Base-by-base conservation (phyloP, 805 yeast genomes). In the Kodamaea sagamina region DNA sequence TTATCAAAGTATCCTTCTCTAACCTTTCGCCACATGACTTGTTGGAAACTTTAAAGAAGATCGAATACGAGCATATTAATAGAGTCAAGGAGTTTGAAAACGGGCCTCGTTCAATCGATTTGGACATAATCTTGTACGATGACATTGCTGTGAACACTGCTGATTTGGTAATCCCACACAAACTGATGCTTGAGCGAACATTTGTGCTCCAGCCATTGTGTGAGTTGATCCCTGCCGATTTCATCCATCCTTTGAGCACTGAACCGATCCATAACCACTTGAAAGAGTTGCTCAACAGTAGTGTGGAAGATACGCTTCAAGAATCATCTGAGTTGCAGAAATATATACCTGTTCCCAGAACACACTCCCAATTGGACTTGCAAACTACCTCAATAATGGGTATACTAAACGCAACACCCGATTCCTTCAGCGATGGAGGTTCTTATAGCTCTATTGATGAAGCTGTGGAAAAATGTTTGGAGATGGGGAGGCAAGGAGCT, bases 371-470 rank as follows among this genome's bases (percentile, higher is more conserved):
- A 4, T 48, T 67, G 35, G 61, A 61, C 25, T 74, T 76, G 51
- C 84, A 81, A 54, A 68, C 65, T n/a, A 88, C 97, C 0, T 64
- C 73, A 40, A 59, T 89, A 34, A 93, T 93, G 99, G 93, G 89
- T 1, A 83, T 93, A 37, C 63, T 93, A 49, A 93, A 93, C 55
- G 75, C 85, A 15, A 93, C 99, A 0, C 96, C 97, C 0, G 97
- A 93, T 62, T 89, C 97, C 1, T 93, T 93, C 59, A 86, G 96
- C 34, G 99, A 93, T 62, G 98, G 96, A 2, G 89, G 93, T 1
- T 57, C 57, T 12, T 48, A 53, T 29, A 51, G 32, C 38, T 57
- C 68, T 5, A 27, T 72, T 0, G 73, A 65, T 0, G 62, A 63
- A 8, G 71, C 81, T 1, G 57, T 83, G 19, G 55, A 53, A 0